Conservation (phyloP, 2,329 filamentous ascomycete genomes). For the Claviceps sp. region DNA sequence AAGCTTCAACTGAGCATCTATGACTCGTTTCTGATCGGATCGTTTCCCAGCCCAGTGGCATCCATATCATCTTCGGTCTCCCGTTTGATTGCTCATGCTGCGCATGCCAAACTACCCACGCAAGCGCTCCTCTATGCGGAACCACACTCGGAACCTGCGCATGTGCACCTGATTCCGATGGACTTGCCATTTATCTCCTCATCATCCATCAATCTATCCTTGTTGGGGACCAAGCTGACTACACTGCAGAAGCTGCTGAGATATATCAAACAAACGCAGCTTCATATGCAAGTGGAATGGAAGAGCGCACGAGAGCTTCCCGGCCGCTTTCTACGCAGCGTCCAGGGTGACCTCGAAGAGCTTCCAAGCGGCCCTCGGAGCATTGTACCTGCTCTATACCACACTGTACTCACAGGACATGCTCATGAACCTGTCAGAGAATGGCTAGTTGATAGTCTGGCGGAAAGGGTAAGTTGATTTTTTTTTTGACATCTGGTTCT, state of each 20-base stretch:
- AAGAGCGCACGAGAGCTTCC: conserved; percentile 71
- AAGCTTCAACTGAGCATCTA: conserved; percentile 69
- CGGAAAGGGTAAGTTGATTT: conserved; percentile 50
- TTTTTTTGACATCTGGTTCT: background rate
- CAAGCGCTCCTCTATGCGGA: conserved; percentile 54
- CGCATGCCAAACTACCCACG: conserved; percentile 60
- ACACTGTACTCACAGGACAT: conserved; percentile 73
- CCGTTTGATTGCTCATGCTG: conserved; percentile 47
- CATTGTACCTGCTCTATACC: conserved; percentile 67
- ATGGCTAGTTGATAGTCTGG: conserved; percentile 76
- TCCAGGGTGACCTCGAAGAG: conserved; percentile 61
- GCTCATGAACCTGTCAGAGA: conserved; percentile 64
- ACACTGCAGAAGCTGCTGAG: conserved; percentile 75
- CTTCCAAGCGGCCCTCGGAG: conserved; percentile 39
- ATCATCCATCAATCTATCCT: conserved; percentile 65
- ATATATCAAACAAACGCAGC: conserved; percentile 70
- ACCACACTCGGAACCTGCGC: conserved; percentile 17
- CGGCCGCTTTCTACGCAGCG: conserved; percentile 59
- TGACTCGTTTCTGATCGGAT: conserved; percentile 70
- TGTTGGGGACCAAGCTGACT: conserved; percentile 77
- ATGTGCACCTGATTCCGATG: conserved; percentile 52
- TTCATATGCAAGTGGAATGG: conserved; percentile 71
- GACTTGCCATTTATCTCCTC: conserved; percentile 74
- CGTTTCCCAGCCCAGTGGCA: conserved; percentile 37
- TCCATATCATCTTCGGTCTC: conserved; percentile 9